Conservation (phyloP, 1,284 basidiomycete genomes). For the Mycena sp. region DNA sequence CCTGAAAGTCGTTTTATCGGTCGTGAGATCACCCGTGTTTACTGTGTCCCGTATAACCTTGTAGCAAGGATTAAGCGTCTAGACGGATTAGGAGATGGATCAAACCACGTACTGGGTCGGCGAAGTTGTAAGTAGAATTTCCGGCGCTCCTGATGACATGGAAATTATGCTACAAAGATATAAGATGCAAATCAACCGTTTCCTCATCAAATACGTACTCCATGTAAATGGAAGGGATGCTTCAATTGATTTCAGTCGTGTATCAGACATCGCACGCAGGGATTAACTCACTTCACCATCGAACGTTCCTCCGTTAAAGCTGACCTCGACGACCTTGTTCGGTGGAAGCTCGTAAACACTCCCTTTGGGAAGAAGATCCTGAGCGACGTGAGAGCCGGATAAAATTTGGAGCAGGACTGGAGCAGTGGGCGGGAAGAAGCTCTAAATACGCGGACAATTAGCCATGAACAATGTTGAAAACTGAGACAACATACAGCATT, state of each 20-base stretch:
- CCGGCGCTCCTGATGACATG: constrained; percentile 45
- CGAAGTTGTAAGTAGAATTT: constrained; percentile 43
- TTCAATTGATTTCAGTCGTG: background rate
- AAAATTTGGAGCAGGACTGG: constrained; percentile 56
- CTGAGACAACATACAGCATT: constrained; percentile 33
- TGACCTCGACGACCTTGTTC: constrained; percentile 22
- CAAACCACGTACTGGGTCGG: constrained; percentile 43
- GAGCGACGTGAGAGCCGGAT: constrained; percentile 47
- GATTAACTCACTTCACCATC: constrained; percentile 8
- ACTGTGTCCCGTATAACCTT: constrained; percentile 44
- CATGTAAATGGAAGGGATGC: constrained; percentile 28
- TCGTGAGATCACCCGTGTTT: constrained; percentile 1
- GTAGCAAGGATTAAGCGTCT: constrained; percentile 45
- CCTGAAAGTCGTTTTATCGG: constrained; percentile 9
- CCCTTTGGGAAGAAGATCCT: constrained; percentile 49
- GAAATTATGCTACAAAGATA: constrained; percentile 36
- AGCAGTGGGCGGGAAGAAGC: constrained; percentile 35
- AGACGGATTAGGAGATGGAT: constrained; percentile 33
- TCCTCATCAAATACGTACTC: no score
- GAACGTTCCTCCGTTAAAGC: constrained; percentile 13
- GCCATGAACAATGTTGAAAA: background rate
- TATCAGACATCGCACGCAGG: constrained; percentile 18
- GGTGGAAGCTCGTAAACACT: constrained; percentile 48
- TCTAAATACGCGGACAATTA: background rate
- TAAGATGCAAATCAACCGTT: background rate